A percentile compares a stretch with the other conserved stretches of the same genome.
These are phyloP conservation scores for Leptodermis oblonga DNA, from an alignment of 257 asterid genomes.

Conservation along the genomic window DNA sequence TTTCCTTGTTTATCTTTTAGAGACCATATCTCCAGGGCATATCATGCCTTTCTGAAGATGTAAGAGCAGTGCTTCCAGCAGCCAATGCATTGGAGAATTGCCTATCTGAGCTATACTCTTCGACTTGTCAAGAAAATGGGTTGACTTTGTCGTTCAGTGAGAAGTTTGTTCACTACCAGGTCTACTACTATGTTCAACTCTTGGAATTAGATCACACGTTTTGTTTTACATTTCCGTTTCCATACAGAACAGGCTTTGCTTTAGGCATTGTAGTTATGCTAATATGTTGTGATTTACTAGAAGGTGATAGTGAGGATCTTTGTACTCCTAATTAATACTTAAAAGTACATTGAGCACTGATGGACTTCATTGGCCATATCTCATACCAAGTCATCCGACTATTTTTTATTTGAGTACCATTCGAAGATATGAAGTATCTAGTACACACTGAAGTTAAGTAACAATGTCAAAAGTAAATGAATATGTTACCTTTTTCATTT, in stretches of 20 bases:
- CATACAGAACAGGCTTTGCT: background rate
- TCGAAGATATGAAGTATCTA: background rate
- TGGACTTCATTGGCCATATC: background rate
- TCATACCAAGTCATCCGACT: background rate
- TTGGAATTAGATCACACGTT: background rate
- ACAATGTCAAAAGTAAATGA: background rate
- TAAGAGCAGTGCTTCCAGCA: constrained; percentile 76
- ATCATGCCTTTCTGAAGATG: constrained; percentile 64
- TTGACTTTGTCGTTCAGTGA: constrained; percentile 22
- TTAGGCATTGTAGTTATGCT: background rate
- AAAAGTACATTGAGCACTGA: background rate
- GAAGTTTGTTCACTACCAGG: constrained; percentile 63
- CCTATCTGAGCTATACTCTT: constrained; percentile 56
- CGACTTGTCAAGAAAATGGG: constrained; percentile 44
- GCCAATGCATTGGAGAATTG: constrained; percentile 68
- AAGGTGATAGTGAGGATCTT: background rate
- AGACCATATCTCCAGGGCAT: constrained; percentile 68
- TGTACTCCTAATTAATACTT: background rate
- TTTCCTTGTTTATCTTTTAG: constrained; percentile 35
- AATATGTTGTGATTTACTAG: background rate
- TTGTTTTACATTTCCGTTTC: background rate
- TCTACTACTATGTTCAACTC: constrained; percentile 16
- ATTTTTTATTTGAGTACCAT: background rate
- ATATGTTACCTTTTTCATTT: background rate
- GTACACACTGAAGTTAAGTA: background rate